A percentile compares a stretch with the other conserved stretches of the same genome.
These are phyloP conservation scores for Phaseolus coccineus DNA, from an alignment of 331 rosid species.

Conservation along the genomic window DNA sequence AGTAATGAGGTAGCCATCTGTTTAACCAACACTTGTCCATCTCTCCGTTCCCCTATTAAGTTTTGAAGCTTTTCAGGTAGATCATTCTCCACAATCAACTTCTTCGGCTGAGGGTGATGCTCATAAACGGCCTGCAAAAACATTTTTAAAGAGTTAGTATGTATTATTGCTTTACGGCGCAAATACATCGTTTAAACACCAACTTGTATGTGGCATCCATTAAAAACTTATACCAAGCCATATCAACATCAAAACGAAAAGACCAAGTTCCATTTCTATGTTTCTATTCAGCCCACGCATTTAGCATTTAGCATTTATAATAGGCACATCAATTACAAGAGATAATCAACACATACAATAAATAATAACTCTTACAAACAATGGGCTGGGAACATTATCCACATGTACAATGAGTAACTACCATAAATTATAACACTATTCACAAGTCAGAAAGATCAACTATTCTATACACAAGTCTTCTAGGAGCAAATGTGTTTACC, in stretches of 20 bases:
- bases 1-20: conserved; percentile 99
- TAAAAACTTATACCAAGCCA: not conserved
- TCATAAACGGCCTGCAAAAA: conserved; percentile 92
- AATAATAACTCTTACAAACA: not conserved
- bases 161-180: not conserved
- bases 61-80: conserved; percentile 94
- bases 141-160: not conserved
- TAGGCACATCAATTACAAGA: not conserved
- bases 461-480: conserved; percentile 7
- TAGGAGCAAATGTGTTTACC: not conserved
- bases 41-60: conserved; percentile 95
- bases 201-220: conserved; percentile 13
- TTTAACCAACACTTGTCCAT: conserved; percentile 97
- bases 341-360: not conserved
- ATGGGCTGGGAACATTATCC: not conserved
- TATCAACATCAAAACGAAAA: conserved; percentile 26
- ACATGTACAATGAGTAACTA: not conserved
- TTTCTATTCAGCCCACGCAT: not conserved
- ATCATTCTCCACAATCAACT: conserved; percentile 97
- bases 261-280: conserved; percentile 20
- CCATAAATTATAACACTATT: not conserved
- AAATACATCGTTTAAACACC: not conserved
- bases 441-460: not conserved
- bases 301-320: not conserved
- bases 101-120: conserved; percentile 99